These are phyloP conservation scores for Amphibolis antarctica DNA, from an alignment of 106 monocot species.

Conservation along the genomic window DNA sequence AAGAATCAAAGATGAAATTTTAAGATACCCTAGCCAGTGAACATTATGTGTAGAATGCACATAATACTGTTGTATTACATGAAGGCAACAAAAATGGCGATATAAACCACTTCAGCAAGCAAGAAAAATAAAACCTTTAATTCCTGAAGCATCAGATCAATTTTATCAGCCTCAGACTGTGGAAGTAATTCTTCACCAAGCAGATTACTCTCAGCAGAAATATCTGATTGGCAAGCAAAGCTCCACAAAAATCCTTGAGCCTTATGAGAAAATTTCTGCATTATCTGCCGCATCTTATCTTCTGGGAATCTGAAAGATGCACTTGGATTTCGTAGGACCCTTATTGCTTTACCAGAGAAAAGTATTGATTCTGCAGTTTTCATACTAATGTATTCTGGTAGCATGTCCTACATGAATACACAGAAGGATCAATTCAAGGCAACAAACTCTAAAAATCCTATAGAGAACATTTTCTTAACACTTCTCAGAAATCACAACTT, in stretches of 20 bases:
- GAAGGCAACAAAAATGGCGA: too few species aligned
- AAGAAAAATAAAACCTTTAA: constrained; percentile 56
- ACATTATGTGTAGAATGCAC: too few species aligned
- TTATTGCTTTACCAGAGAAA: constrained; percentile 97
- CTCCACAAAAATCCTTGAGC: constrained; percentile 32
- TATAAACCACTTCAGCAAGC: too few species aligned
- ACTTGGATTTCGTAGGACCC: constrained; percentile 80
- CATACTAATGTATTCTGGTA: constrained; percentile 90
- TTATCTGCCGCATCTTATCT: constrained; percentile 34
- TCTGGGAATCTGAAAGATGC: constrained; percentile 55
- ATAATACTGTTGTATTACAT: too few species aligned
- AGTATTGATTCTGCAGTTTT: constrained; percentile 85
- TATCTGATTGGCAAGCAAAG: constrained; percentile 24
- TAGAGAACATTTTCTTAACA: too few species aligned
- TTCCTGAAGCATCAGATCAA: constrained; percentile 76
- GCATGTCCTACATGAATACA: constrained; percentile 60
- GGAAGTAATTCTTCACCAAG: constrained; percentile 67
- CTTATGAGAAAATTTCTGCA: constrained; percentile 26
- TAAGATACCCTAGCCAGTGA: neutral
- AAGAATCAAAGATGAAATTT: constrained; percentile 10
- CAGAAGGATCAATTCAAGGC: neutral
- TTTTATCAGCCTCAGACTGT: constrained; percentile 79
- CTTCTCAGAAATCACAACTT: too few species aligned
- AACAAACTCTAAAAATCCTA: neutral
- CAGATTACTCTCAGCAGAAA: constrained; percentile 20